phyloP scores from a whole-genome alignment of 805 yeast species.

The Kockiozyma suomiensis region DNA sequence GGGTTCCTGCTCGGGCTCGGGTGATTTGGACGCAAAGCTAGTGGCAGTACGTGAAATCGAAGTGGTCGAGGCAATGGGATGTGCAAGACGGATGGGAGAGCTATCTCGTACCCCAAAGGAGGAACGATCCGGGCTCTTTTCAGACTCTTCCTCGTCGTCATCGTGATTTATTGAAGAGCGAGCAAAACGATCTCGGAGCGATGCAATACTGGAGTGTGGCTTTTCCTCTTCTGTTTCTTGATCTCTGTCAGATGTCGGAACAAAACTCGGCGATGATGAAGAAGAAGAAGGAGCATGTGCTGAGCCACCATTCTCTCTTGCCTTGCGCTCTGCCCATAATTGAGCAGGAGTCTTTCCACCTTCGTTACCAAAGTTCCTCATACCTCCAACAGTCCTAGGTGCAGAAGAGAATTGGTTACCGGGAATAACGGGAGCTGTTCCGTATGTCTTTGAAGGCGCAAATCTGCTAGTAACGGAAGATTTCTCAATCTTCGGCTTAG shows the following conservation, averaged over 20 bases:
- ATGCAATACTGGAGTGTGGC: conserved; percentile 19
- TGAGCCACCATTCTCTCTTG: conserved; percentile 38
- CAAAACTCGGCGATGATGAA: conserved; percentile 8
- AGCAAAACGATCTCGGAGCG: conserved; percentile 33
- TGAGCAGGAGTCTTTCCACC: conserved; percentile 93
- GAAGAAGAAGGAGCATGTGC: conserved; percentile 33
- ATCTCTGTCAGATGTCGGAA: conserved; percentile 28
- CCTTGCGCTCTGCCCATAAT: conserved; percentile 90
- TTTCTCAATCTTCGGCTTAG: conserved; percentile 58
- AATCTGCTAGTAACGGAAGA: conserved; percentile 48
- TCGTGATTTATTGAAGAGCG: conserved; percentile 30
- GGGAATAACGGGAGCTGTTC: conserved; percentile 44
- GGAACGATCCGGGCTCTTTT: conserved; percentile 37
- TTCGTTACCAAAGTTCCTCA: conserved; percentile 61
- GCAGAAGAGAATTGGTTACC: conserved; percentile 49
- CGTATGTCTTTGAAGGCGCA: conserved; percentile 40
- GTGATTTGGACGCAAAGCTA: conserved; percentile 25
- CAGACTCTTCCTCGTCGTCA: conserved; percentile 38
- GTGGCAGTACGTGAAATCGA: conserved; percentile 22
- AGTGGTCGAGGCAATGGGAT: conserved; percentile 32
- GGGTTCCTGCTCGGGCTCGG: conserved; percentile 35
- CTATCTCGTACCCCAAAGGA: conserved; percentile 28
- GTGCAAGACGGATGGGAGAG: conserved; percentile 39
- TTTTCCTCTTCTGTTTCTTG: conserved; percentile 41
- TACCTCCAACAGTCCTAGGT: conserved; percentile 45